These are phyloP conservation scores for Begonia peltatifolia DNA, from an alignment of 306 rosid genomes.

Conservation along the genomic window DNA sequence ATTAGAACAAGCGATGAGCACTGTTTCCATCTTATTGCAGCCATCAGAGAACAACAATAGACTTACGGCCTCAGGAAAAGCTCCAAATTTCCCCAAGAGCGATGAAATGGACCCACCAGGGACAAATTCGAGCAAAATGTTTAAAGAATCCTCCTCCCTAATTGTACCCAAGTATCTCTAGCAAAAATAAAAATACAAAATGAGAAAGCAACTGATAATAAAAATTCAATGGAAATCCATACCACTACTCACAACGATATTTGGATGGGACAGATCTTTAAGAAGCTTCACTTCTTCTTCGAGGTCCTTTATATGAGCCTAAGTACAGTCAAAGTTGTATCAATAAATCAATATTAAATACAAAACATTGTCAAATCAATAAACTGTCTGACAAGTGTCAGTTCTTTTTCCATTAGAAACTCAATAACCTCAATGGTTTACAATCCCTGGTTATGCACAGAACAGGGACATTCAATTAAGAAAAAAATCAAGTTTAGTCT, in stretches of 20 bases:
- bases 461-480: too few species aligned
- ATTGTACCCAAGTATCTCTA: slow-evolving; percentile 96
- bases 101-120: slow-evolving; percentile 99
- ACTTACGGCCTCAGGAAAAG: slow-evolving; percentile 98
- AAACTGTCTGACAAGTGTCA: not conserved
- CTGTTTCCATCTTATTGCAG: too few species aligned
- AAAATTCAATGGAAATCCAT: slow-evolving; percentile 9
- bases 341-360: slow-evolving; percentile 5
- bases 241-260: slow-evolving; percentile 80
- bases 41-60: not conserved
- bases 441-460: too few species aligned
- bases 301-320: slow-evolving; percentile 93
- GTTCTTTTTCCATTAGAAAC: not conserved
- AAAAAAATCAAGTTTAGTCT: too few species aligned
- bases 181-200: slow-evolving; percentile 13
- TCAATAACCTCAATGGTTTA: not conserved
- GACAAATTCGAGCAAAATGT: slow-evolving; percentile 91
- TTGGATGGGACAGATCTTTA: slow-evolving; percentile 85
- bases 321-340: slow-evolving; percentile 20
- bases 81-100: slow-evolving; percentile 91
- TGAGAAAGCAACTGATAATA: slow-evolving; percentile 12
- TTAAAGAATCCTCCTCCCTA: slow-evolving; percentile 80
- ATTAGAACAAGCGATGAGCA: slow-evolving; percentile 6
- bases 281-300: slow-evolving; percentile 99
- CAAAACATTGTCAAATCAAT: not conserved